Percentiles rank a stretch among this genome's conserved stretches.
Conservation (phyloP, 1,139 yeast genomes). For the Zygosaccharomyces sapae region DNA sequence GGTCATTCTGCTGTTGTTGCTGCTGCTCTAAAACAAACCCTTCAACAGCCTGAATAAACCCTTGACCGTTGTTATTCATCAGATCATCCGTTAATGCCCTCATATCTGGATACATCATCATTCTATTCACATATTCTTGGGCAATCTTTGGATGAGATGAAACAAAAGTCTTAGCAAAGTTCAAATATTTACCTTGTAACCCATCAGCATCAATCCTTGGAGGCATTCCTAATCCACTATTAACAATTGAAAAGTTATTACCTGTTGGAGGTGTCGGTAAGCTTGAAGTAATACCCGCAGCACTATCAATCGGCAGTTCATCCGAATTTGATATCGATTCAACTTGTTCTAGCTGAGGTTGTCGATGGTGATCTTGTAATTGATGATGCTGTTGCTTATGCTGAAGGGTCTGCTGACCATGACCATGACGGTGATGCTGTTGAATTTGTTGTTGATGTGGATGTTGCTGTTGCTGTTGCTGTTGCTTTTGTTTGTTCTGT, state of each 20-base stretch:
- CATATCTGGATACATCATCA: constrained; percentile 35
- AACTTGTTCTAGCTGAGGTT: not conserved
- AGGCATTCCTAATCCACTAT: not conserved
- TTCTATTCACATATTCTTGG: constrained; percentile 32
- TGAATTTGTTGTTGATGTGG: constrained; percentile 8
- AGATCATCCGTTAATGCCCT: constrained; percentile 34
- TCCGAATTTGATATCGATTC: not conserved
- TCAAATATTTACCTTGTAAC: constrained; percentile 25
- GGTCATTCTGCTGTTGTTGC: not conserved
- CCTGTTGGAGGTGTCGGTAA: constrained; percentile 2
- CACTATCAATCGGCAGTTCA: constrained; percentile 2
- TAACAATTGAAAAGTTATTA: not conserved
- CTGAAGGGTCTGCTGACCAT: not conserved
- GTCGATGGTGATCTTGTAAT: not conserved
- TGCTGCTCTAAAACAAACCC: constrained; percentile 27
- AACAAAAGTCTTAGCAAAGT: constrained; percentile 33
- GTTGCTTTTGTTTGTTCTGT: constrained; percentile 28
- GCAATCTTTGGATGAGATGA: constrained; percentile 36
- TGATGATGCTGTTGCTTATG: constrained; percentile 1
- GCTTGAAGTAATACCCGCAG: not conserved
- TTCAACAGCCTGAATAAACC: constrained; percentile 33
- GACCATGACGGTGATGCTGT: constrained; percentile 1
- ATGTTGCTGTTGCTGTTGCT: constrained; percentile 10
- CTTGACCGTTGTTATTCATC: constrained; percentile 32
- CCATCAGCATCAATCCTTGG: constrained; percentile 18